Evolutionary conservation across 2,329 filamentous ascomycete species (phyloP).

Genomic region (Myrmaecium sp.): DNA sequence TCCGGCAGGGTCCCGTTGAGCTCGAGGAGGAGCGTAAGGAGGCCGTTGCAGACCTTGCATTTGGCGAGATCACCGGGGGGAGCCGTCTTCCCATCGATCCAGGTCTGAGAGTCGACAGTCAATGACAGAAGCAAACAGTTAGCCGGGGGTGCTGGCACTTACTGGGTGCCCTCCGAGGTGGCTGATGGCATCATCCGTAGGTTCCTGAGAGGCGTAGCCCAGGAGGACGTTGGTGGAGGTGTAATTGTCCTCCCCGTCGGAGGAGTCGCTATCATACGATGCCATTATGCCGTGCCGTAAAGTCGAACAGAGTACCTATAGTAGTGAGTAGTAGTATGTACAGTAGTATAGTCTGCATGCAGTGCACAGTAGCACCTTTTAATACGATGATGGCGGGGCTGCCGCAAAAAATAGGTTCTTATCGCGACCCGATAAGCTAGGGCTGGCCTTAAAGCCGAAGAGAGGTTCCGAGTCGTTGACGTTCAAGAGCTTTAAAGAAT

Average conservation of each 20-base stretch:
- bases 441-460: too few species aligned
- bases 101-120: conserved; percentile 37
- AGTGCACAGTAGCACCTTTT: too few species aligned
- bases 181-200: conserved; percentile 67
- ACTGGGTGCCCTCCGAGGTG: conserved; percentile 79
- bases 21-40: conserved; percentile 76
- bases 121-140: conserved; percentile 4
- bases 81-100: conserved; percentile 55
- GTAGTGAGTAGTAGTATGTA: too few species aligned
- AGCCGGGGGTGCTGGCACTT: conserved; percentile 30
- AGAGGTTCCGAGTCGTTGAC: too few species aligned
- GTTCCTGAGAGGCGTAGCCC: conserved; percentile 70
- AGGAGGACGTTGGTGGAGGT: conserved; percentile 77
- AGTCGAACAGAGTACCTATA: too few species aligned
- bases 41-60: conserved; percentile 72
- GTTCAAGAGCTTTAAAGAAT: too few species aligned
- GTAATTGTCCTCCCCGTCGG: conserved; percentile 45
- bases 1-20: conserved; percentile 82
- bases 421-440: too few species aligned
- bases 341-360: too few species aligned
- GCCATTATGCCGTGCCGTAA: conserved; percentile 43
- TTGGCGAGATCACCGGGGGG: conserved; percentile 63
- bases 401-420: too few species aligned
- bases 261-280: conserved; percentile 76
- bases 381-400: too few species aligned